Evolutionary conservation across 352 stramenopile species (phyloP), one percentile per base, ranked within the genome.

Genomic region (Phytophthora macrochlamydospora): DNA sequence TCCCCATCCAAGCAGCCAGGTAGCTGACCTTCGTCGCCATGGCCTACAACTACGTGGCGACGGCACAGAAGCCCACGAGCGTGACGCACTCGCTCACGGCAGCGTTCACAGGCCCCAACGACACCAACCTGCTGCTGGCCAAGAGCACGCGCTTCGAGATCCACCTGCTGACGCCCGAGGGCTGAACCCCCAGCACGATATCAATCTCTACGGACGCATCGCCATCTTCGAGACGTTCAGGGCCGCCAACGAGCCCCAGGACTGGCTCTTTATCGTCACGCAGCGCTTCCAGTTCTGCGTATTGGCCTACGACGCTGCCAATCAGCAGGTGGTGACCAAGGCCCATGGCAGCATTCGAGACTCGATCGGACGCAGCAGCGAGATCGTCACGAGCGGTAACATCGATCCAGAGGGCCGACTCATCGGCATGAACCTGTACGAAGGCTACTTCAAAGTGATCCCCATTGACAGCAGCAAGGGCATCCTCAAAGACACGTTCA

Each of bases 31-130:
- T 24, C 18, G 18, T 24, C 35, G 29, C 42, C 24, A 93, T 94
- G 86, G 73, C 85, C 33, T 94, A 92, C 71, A 96, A 94, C 71
- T 98, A 98, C 84, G 93, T 98, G 40, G 93, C 95, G 40, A 98
- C 93, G 50, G 90, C 93, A 43, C 93, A 98, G 66, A 97, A 97
- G 76, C 90, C 93, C 48, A 98, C 94, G 56, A 93, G 85, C 69
- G 92, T 98, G 30, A 97, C 91, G 33, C 90, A 98, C 76, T 93
- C 91, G 62, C 73, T 97, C n/a, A 96, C 90, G n/a, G 92, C 87
- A 1, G 69, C 79, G 30, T 98, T 98, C 73, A 97, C 92, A 24
- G 84, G 85, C 29, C 59, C 85, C 1, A 85, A 87, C 44, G 91
- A 97, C 67, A 82, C 85, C n/a, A 98, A 98, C 65, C 63, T 98